Base-by-base conservation (phyloP, 345 rosid species). In the Linum usitatissimum region DNA sequence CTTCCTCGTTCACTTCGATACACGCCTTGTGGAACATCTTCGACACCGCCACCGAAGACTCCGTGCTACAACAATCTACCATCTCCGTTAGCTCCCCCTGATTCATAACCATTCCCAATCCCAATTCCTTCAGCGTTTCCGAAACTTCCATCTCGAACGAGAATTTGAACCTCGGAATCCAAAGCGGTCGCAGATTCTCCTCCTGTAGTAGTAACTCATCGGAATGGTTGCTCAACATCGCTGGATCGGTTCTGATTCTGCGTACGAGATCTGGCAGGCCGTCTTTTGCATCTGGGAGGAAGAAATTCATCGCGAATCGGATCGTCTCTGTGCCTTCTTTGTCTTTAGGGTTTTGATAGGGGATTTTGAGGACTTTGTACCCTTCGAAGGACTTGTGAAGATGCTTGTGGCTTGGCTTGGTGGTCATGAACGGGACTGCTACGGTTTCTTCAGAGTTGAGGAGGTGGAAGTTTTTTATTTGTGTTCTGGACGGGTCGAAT, bases 1-100 rank as follows among this genome's bases (percentile, higher is more conserved):
- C 75, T 66, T 71, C 73, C 64, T 78, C 78, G 56, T 69, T 70
- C 9, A 76, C 77, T 64, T 81, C 82, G 51, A 80, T 69, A 20
- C 12, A 78, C 0, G 77, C 65, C 63, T 75, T 73, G 19, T 66
- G 80, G 48, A 64, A 69, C 34, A 80, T 36, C 14, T 58, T 49
- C n/a, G 64, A 61, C 4, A 75, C 56, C 10, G 8, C 30, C n/a
- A 70, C 61, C 30, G 30, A 13, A 2, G 8, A 8, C 10, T 18
- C 0, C 53, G 34, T n/a, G 10, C 0, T 2, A 0, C 66, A 20
- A 23, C 57, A 54, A 57, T 72, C 64, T 15, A 73, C 71, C 74
- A 73, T 73, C 67, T 68, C 73, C 4, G 61, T 61, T 10, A 72
- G 20, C 30, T 69, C 70, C 0, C 66, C 77, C 9, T 20, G 18